Evolutionary conservation across 1,284 basidiomycete species (phyloP).

Genomic region (Polyporus tsugae): DNA sequence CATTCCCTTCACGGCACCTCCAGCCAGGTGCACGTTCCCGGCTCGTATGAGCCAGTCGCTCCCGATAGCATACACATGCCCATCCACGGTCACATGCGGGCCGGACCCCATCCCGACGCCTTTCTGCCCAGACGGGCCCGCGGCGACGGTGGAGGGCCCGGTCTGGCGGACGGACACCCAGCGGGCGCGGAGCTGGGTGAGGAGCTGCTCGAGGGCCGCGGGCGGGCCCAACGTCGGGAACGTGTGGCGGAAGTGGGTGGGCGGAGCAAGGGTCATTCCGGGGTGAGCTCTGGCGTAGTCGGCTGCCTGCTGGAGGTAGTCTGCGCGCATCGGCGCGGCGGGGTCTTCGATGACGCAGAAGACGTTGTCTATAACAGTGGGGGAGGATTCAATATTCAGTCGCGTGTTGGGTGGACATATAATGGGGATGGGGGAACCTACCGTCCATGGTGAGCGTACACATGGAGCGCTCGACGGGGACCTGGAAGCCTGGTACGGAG

Average conservation of each 20-base stretch:
- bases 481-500: conserved; percentile 56
- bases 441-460: conserved; percentile 76
- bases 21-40: conserved; percentile 77
- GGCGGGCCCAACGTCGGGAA: conserved; percentile 78
- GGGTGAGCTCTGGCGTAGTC: conserved; percentile 30
- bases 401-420: not conserved
- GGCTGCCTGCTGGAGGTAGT: conserved; percentile 50
- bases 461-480: conserved; percentile 72
- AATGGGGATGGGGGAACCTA: conserved; percentile 12
- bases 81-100: conserved; percentile 75
- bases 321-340: conserved; percentile 67
- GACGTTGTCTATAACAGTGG: conserved; percentile 56
- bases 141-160: conserved; percentile 15
- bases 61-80: conserved; percentile 73
- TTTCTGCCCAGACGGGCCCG: conserved; percentile 29
- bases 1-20: conserved; percentile 80
- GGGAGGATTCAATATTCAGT: not conserved
- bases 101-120: conserved; percentile 54
- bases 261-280: conserved; percentile 43
- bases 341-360: conserved; percentile 82
- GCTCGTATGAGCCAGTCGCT: conserved; percentile 83
- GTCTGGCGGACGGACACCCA: conserved; percentile 75
- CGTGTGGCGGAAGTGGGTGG: conserved; percentile 75
- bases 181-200: conserved; percentile 73
- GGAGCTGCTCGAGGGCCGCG: conserved; percentile 73